A percentile compares a stretch with the other conserved stretches of the same genome.
Conservation (phyloP, 2,329 filamentous ascomycete genomes). For the Lizonia empirigonia region DNA sequence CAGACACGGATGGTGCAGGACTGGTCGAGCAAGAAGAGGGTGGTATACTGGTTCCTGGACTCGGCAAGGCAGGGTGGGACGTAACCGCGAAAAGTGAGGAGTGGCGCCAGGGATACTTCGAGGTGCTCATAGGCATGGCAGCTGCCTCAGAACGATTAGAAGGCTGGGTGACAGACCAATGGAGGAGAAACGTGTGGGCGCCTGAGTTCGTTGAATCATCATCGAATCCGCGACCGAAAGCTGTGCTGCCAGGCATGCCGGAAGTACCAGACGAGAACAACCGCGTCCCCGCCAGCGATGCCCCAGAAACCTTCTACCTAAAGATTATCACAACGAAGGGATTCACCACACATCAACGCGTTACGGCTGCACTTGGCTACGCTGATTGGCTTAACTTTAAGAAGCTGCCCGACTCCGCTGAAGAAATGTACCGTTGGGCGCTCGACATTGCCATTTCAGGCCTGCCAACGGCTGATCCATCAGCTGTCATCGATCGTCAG, state of each 20-base stretch:
- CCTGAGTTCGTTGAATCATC: slow-evolving; percentile 77
- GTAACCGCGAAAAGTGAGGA: slow-evolving; percentile 76
- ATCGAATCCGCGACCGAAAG: slow-evolving; percentile 79
- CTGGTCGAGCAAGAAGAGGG: slow-evolving; percentile 63
- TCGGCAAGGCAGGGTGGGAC: slow-evolving; percentile 64
- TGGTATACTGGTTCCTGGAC: slow-evolving; percentile 47
- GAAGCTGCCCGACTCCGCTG: slow-evolving; percentile 66
- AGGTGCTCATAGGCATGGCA: slow-evolving; percentile 77
- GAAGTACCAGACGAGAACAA: slow-evolving; percentile 76
- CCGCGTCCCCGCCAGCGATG: slow-evolving; percentile 67
- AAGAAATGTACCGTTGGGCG: slow-evolving; percentile 75
- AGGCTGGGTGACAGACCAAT: slow-evolving; percentile 74
- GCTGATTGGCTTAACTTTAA: slow-evolving; percentile 87
- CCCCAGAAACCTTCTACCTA: slow-evolving; percentile 79
- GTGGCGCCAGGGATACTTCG: slow-evolving; percentile 86
- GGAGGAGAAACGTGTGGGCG: slow-evolving; percentile 66
- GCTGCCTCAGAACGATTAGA: slow-evolving; percentile 81
- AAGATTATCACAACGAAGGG: slow-evolving; percentile 81
- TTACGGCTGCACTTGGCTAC: slow-evolving; percentile 82
- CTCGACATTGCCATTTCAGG: slow-evolving; percentile 73
- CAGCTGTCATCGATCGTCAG: slow-evolving; percentile 62
- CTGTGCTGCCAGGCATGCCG: slow-evolving; percentile 68
- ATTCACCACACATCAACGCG: slow-evolving; percentile 75
- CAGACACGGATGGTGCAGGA: slow-evolving; percentile 69
- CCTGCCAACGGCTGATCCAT: slow-evolving; percentile 50